These are phyloP conservation scores for Aspergillus jensenii DNA, from an alignment of 2,329 filamentous ascomycete genomes.

Conservation along the genomic window DNA sequence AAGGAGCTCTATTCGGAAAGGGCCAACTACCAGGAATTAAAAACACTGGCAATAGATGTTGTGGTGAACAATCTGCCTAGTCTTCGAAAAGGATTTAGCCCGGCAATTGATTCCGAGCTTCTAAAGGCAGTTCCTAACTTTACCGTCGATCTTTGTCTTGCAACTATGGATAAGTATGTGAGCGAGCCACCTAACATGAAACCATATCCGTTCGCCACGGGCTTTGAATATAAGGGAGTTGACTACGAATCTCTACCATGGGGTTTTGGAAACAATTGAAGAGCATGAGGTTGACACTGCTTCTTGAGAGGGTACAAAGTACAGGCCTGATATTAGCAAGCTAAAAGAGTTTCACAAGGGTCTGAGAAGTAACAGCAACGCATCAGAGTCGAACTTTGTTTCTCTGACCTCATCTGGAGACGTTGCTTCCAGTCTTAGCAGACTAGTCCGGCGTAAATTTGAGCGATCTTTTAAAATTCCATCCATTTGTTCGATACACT, in stretches of 20 bases:
- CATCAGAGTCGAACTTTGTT: neutral
- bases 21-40: neutral
- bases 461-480: conserved; percentile 1
- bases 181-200: neutral
- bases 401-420: neutral
- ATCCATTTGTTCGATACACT: neutral
- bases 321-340: neutral
- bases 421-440: neutral
- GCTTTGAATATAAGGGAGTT: neutral
- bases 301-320: neutral
- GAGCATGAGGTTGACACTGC: neutral
- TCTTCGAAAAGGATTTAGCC: neutral
- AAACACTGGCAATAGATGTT: neutral
- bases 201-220: neutral
- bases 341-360: neutral
- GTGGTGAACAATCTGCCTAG: neutral
- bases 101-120: neutral
- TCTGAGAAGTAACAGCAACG: neutral
- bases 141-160: neutral
- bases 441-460: neutral
- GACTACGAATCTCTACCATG: neutral
- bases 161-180: neutral
- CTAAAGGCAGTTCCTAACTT: neutral
- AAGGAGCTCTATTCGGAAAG: neutral
- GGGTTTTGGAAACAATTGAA: neutral